These are phyloP conservation scores for Litchi chinensis DNA, from an alignment of 345 rosid species.

Conservation along the genomic window DNA sequence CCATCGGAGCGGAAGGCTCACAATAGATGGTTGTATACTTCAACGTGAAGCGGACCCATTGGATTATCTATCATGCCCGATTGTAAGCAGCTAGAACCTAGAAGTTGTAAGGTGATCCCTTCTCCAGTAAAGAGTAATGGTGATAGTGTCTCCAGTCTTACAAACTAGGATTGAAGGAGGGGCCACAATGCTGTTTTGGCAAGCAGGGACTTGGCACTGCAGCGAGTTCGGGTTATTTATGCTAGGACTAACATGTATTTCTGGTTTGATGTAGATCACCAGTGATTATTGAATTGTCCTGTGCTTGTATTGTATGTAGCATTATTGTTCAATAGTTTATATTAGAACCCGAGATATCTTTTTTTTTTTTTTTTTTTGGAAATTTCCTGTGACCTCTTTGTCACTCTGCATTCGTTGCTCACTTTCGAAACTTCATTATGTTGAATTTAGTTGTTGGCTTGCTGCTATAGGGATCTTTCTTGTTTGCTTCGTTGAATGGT, in stretches of 20 bases:
- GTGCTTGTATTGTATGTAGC: neutral
- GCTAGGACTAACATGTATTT: conserved; percentile 68
- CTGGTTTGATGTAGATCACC: conserved; percentile 82
- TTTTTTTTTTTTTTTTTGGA: neutral
- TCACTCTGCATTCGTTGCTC: too few relatives aligned
- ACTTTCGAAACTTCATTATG: too few relatives aligned
- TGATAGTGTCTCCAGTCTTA: conserved; percentile 60
- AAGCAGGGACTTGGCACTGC: conserved; percentile 71
- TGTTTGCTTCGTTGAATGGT: too few relatives aligned
- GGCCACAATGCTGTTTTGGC: conserved; percentile 75
- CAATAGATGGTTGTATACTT: conserved; percentile 86
- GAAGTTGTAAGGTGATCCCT: conserved; percentile 33
- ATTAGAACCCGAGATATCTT: neutral
- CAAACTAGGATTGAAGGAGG: conserved; percentile 94
- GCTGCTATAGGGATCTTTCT: too few relatives aligned
- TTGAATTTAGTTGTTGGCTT: too few relatives aligned
- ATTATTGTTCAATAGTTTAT: neutral
- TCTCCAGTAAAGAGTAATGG: conserved; percentile 40
- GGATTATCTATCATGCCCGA: conserved; percentile 88
- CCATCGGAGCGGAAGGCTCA: conserved; percentile 84
- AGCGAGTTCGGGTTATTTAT: conserved; percentile 85
- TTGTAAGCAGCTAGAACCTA: conserved; percentile 62
- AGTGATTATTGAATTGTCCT: conserved; percentile 30
- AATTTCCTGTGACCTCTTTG: too few relatives aligned
- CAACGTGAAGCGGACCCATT: conserved; percentile 81